Base-by-base conservation (phyloP, 345 rosid genomes). In the Limnanthes douglasii region DNA sequence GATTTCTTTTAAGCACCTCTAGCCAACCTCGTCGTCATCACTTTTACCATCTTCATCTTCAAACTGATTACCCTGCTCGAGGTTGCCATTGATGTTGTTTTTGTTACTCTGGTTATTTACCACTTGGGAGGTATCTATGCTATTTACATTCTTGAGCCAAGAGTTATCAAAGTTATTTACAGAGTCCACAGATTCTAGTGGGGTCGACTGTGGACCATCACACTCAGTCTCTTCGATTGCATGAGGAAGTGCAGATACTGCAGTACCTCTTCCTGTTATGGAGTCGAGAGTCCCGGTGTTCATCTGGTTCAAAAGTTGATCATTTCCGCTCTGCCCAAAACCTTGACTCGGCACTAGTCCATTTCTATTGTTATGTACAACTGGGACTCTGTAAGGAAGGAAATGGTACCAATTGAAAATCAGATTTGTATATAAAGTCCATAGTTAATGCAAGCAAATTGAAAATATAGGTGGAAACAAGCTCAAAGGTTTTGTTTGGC, bases 101-200 rank as follows among this genome's bases (percentile, higher is more conserved):
- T 78, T 79, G 73, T 54, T 43, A 66, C 50, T 62, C 50, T 55
- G 69, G 34, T 60, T 70, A 41, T 45, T 75, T 59, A 69, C 81
- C 51, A 41, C 46, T 21, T 47, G 50, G 37, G 25, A 59, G 64
- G 64, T 64, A 48, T 65, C 77, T 41, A 46, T 67, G 55, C 57
- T 60, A 69, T 70, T 68, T 70, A 70, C 83, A 73, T 29, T 51
- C 54, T 58, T 69, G 27, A 52, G 57, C 61, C 20, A 43, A 21
- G 48, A 53, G 56, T 48, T 44, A 46, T 31, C 52, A 21, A 32
- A 61, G 23, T 31, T 54, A 67, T 73, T 53, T 65, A 77, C 73
- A 62, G 23, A 46, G 44, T 56, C 75, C 61, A 28, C 53, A 11
- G 44, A 46, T 47, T 35, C 73, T 43, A 39, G 15, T 15, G 58